Evolutionary conservation across 148 eudicot species (phyloP), one percentile per base, ranked within the genome.

Genomic region (Beta vulgaris): DNA sequence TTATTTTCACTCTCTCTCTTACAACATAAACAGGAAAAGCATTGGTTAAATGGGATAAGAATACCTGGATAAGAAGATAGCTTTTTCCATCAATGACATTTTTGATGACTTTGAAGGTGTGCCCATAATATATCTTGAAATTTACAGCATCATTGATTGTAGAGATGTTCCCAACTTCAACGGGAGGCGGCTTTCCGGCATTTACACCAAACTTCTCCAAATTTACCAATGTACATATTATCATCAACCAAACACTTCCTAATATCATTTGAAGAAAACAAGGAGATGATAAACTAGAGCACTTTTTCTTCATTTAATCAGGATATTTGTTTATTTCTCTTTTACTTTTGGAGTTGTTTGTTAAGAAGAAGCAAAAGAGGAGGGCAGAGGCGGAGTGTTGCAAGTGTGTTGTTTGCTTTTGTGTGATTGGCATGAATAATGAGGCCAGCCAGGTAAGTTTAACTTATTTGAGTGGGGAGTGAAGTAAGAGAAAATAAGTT

Each of bases 71-170:
- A 29, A 90, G 92, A 79, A 92, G 94, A 75, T 92, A 92, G 77
- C 91, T 90, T 55, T 85, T 79, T 57, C 90, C 92, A 77, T 90
- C 97, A 59, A 90, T 60, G 48, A 57, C 78, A 76, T 95, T 95
- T 80, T 95, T 95, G 80, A 95, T 89, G 73, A 95, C 98, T 71
- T 92, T 92, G 80, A 95, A 95, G 25, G 90, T 86, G 62, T 91
- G 91, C 0, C 99, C 99, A 87, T 92, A 95, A 76, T 95, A 95
- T 49, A 95, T 87, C 66, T 80, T 88, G 81, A 92, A 85, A 62
- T 86, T 85, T 16, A 77, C 72, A 21, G 98, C 94, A 82, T 92
- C 97, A 76, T 86, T 97, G 21, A 87, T 87, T 71, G 80, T 77
- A 0, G 97, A 90, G 0, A 84, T 85, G 71, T 84, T 84, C n/a